Percentiles rank a stretch among this genome's conserved stretches.
These are phyloP conservation scores for Haplographium delicatum DNA, from an alignment of 495 filamentous ascomycete genomes.

Conservation along the genomic window DNA sequence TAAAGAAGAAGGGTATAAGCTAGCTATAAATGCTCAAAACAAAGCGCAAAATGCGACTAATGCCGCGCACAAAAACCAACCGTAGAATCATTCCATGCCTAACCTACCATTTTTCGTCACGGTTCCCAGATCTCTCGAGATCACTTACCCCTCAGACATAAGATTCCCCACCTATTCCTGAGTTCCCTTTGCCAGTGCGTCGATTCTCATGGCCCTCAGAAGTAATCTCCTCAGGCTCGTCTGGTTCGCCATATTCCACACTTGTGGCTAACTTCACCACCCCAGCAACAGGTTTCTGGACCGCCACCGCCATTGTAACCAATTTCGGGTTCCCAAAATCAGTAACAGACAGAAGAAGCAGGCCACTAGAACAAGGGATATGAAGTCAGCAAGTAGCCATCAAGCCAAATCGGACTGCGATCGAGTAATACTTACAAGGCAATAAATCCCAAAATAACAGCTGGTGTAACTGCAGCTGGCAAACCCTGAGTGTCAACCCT, in stretches of 20 bases:
- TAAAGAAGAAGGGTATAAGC: background rate
- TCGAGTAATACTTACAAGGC: slow-evolving; percentile 12
- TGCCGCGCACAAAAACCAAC: background rate
- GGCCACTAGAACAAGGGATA: slow-evolving; percentile 5
- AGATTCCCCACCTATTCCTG: background rate
- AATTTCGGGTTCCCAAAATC: slow-evolving; percentile 12
- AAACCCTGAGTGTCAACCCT: background rate
- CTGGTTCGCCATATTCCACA: slow-evolving; percentile 5
- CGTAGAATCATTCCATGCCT: background rate
- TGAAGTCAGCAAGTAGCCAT: background rate
- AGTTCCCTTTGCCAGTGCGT: background rate
- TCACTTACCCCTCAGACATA: background rate
- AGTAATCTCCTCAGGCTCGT: slow-evolving; percentile 4
- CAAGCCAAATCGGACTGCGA: background rate
- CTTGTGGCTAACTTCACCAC: slow-evolving; percentile 11
- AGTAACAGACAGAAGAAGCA: slow-evolving; percentile 6
- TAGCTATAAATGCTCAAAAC: background rate
- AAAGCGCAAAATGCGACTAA: background rate
- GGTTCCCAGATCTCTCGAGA: background rate
- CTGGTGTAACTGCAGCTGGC: background rate
- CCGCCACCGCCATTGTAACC: slow-evolving; percentile 5
- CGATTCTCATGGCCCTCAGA: background rate
- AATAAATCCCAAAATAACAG: slow-evolving; percentile 16
- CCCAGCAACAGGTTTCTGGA: slow-evolving; percentile 9
- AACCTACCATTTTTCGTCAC: background rate